A percentile compares a stretch with the other conserved stretches of the same genome.
These are phyloP conservation scores for Psophocarpus tetragonolobus DNA, from an alignment of 306 rosid genomes.

Conservation along the genomic window DNA sequence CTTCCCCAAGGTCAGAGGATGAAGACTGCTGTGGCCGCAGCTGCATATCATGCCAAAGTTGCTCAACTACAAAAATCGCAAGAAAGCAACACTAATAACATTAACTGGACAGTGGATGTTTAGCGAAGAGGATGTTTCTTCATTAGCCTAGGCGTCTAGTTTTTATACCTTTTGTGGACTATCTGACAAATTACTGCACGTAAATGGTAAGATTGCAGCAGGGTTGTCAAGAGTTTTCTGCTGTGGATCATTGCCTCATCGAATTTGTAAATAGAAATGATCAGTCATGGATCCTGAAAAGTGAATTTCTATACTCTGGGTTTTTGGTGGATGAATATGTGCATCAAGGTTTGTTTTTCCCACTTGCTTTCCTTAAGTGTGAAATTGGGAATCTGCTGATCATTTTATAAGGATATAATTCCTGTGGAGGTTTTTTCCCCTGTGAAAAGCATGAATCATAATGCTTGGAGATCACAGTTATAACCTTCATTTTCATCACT, in stretches of 20 bases:
- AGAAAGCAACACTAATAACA: slow-evolving; percentile 49
- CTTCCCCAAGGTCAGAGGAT: slow-evolving; percentile 69
- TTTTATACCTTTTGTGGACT: slow-evolving; percentile 38
- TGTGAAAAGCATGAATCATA: slow-evolving; percentile 31
- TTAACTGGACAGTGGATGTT: slow-evolving; percentile 73
- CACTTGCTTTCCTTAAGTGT: slow-evolving; percentile 34
- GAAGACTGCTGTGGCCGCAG: slow-evolving; percentile 51
- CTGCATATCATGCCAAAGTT: slow-evolving; percentile 66
- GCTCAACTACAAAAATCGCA: slow-evolving; percentile 67
- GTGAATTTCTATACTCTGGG: slow-evolving; percentile 28
- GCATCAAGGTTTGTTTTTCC: slow-evolving; percentile 41
- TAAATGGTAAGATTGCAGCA: slow-evolving; percentile 54
- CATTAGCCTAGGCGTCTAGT: slow-evolving; percentile 51
- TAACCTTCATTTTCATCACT: slow-evolving; percentile 30
- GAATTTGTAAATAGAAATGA: slow-evolving; percentile 62
- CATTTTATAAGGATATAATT: slow-evolving; percentile 23
- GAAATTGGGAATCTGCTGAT: slow-evolving; percentile 39
- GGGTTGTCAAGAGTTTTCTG: slow-evolving; percentile 48
- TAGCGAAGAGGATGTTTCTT: slow-evolving; percentile 42
- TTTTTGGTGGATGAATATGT: slow-evolving; percentile 45
- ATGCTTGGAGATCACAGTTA: slow-evolving; percentile 43
- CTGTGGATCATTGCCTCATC: slow-evolving; percentile 49
- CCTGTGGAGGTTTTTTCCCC: slow-evolving; percentile 22
- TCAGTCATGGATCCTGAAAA: slow-evolving; percentile 36
- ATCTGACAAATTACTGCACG: slow-evolving; percentile 52